These are phyloP conservation scores for Oropetium thomaeum DNA, from an alignment of 176 grass and related monocot genomes.

Conservation along the genomic window DNA sequence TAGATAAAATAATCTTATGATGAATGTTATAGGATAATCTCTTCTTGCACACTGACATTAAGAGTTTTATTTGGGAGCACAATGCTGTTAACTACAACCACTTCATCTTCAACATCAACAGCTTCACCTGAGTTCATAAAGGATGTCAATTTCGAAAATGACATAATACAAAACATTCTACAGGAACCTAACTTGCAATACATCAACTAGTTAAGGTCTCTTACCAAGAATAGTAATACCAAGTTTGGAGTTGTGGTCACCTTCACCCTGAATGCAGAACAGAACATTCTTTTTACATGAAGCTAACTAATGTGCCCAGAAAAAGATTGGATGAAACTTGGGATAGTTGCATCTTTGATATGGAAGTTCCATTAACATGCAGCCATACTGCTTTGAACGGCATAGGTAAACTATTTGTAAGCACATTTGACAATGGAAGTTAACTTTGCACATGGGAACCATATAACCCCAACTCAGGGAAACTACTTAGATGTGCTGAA, in stretches of 20 bases:
- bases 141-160: conserved; percentile 16
- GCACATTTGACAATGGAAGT: neutral
- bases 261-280: conserved; percentile 66
- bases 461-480: neutral
- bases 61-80: conserved; percentile 97
- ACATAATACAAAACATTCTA: neutral
- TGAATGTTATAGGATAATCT: conserved; percentile 76
- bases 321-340: conserved; percentile 11
- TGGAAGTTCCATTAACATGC: neutral
- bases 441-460: conserved; percentile 8
- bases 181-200: conserved; percentile 1
- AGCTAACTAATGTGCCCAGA: neutral
- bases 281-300: conserved; percentile 18
- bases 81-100: conserved; percentile 84
- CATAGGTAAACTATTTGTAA: neutral
- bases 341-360: neutral
- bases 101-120: conserved; percentile 92
- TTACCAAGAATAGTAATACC: conserved; percentile 99
- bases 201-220: neutral
- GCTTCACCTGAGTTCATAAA: conserved; percentile 72
- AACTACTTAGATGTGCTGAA: neutral
- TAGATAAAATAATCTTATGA: conserved; percentile 16
- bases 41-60: conserved; percentile 87
- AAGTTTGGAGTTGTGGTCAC: conserved; percentile 93
- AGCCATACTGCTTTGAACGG: neutral